Evolutionary conservation across 495 filamentous ascomycete species (phyloP).

Genomic region (Lindgomyces ingoldianus): DNA sequence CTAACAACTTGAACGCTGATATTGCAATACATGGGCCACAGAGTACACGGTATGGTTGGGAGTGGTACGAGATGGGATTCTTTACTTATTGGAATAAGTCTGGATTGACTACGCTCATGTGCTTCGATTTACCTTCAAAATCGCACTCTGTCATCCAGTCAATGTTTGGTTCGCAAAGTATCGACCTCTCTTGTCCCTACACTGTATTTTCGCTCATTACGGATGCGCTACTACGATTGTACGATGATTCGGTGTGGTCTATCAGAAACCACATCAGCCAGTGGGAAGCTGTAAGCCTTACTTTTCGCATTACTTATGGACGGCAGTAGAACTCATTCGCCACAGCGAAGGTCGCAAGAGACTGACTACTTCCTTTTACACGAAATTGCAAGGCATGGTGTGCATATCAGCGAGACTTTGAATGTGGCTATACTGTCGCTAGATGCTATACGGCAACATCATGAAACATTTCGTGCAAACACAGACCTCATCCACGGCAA

Average conservation of each 20-base stretch:
- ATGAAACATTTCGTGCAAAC: constrained; percentile 30
- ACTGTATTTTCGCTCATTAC: constrained; percentile 20
- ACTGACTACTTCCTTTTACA: constrained; percentile 36
- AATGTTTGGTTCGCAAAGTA: constrained; percentile 5
- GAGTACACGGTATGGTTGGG: constrained; percentile 6
- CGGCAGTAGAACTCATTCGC: constrained; percentile 3
- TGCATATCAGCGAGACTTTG: constrained; percentile 52
- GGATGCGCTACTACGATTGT: constrained; percentile 14
- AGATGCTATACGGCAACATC: constrained; percentile 45
- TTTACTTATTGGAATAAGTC: constrained; percentile 5
- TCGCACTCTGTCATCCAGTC: constrained; percentile 8
- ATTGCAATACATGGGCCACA: constrained; percentile 9
- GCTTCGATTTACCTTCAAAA: constrained; percentile 16
- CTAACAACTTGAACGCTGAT: constrained; percentile 8
- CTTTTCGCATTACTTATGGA: neutral
- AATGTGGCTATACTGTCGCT: too few relatives aligned
- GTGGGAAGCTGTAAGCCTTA: constrained; percentile 20
- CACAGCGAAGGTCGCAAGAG: constrained; percentile 18
- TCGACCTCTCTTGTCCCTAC: constrained; percentile 8
- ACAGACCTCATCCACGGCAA: neutral
- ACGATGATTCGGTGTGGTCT: constrained; percentile 16
- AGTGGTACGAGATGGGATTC: constrained; percentile 26
- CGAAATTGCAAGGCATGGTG: constrained; percentile 53
- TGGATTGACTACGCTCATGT: constrained; percentile 1
- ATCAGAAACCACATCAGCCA: constrained; percentile 20